Evolutionary conservation across 805 yeast species (phyloP), one percentile per base, ranked within the genome.

Genomic region (Spathaspora passalidarum): DNA sequence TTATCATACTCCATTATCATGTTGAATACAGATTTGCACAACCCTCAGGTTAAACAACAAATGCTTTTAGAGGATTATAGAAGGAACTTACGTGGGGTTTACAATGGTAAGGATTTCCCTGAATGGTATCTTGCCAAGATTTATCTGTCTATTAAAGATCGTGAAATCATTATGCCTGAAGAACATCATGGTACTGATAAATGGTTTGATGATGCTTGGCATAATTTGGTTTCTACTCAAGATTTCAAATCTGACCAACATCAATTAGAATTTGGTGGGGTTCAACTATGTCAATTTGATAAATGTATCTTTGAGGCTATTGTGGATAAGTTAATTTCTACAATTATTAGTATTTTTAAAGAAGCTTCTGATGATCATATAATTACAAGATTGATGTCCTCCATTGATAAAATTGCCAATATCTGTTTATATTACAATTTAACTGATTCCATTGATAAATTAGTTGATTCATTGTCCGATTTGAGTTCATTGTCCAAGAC

Each of bases 91-190:
- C 76, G 88, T 51, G 96, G 96, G 5, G 86, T 89, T 20, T 83
- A 84, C 59, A 84, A 83, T 52, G 79, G 80, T 17, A 75, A 78
- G 32, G 94, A 91, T 64, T 91, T 87, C 68, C 92, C 95, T 2
- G 76, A 75, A 19, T 90, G 96, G 87, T 92, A 89, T 59, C 71
- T 92, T 50, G 82, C 84, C 49, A 86, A 79, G 51, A 89, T 92
- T 20, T 94, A 87, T 63, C 69, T 78, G 20, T 86, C 96, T 1
- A 91, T 94, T 45, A 77, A 81, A 49, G 88, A 84, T 46, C 79
- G 86, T 43, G 99, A 94, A 64, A 94, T 94, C 51, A 88, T 94
- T 41, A 88, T 95, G 91, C 98, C 99, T 0, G 98, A 94, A 57
- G 99, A 94, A 58, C 97, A 92, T 56, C 95, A 89, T 60, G 94